Evolutionary conservation across 495 filamentous ascomycete genomes (phyloP), one percentile per base, ranked within the genome.

Genomic region (Neurospora sp.): DNA sequence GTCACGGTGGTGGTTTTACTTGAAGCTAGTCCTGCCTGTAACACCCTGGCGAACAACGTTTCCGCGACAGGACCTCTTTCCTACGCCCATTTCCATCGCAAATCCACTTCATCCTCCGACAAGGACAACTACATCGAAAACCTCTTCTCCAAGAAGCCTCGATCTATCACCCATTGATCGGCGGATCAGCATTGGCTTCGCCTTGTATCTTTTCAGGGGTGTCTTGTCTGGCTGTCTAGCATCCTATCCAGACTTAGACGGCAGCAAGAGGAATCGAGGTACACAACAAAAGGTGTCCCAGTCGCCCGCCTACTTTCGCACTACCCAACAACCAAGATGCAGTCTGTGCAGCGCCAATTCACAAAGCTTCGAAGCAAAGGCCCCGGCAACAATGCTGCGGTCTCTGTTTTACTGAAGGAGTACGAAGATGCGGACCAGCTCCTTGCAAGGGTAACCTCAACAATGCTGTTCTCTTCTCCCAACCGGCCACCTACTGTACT

Each of bases 381-480:
- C 54, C 88, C 89, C 4, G 92, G 90, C 41, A 91, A 97, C 80
- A 91, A 94, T 77, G 91, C 90, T 72, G 90, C 93, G 76, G 90
- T 97, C 31, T 88, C 90, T 4, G 87, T 92, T 39, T 82, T 97
- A 40, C 81, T 97, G 37, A 91, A 88, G 71, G 94, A 97, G 73
- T 96, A 94, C 78, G 91, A 94, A 72, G 91, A 96, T 78, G 92
- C 91, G 3, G 92, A 97, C 80, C 90, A 88, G 73, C 88, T 94
- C 76, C 86, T 97, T 66, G 86, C 87, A 75, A 89, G 89, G 84
- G 93, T 94, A 84, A 38, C 83, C 31, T n/a, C 69, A 59, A 18
- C 23, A 14, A 5, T 39, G 38, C 11, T 38, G 46, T 39, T 39
- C 7, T 40, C 14, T 16, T n/a, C 72, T 37, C 12, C 16, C 39